Evolutionary conservation across 192 early-diverging fungal genomes (phyloP), one percentile per base, ranked within the genome.

Genomic region (Pecoramyces ruminantium): DNA sequence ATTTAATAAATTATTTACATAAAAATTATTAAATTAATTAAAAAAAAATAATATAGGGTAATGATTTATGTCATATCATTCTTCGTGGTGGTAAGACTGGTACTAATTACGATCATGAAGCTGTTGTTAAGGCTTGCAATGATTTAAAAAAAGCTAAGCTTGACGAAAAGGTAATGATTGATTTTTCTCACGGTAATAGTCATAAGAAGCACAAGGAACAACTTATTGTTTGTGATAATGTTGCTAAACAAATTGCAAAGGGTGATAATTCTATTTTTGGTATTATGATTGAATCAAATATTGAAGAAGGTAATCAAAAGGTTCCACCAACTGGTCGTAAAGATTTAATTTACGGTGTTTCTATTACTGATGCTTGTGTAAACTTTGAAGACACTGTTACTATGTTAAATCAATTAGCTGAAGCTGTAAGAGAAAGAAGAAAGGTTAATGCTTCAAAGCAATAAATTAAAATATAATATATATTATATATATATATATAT

Each of bases 331-430:
- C 84, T 78, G 94, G 93, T 29, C 83, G 82, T 29, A 83, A 84
- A 42, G 92, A 84, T 2, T 87, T 98, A 78, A 91, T 89, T 83
- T 97, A 97, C 84, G 97, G 97, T 81, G 89, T 94, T 83, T 91
- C 88, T 80, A 95, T 98, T 84, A 98, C 97, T 5, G 97, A 98
- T 83, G 97, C 95, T 13, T 98, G 97, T 83, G 90, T 98, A 79
- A 86, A 89, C 84, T 97, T 93, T 92, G 91, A 92, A 18, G 89
- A 91, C 42, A 98, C 96, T 17, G 89, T 93, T 39, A 86, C 85
- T 18, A 92, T 96, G 86, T 86, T 98, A 42, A 85, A 90, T 39
- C 85, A 92, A 82, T 89, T 98, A 79, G 93, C 94, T 12, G 87
- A 89, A 40, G 95, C 96, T 28, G 92, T 94, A 77, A 87, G 90